These are phyloP conservation scores for Pholiota microspora DNA, from an alignment of 768 basidiomycete species.

Conservation along the genomic window DNA sequence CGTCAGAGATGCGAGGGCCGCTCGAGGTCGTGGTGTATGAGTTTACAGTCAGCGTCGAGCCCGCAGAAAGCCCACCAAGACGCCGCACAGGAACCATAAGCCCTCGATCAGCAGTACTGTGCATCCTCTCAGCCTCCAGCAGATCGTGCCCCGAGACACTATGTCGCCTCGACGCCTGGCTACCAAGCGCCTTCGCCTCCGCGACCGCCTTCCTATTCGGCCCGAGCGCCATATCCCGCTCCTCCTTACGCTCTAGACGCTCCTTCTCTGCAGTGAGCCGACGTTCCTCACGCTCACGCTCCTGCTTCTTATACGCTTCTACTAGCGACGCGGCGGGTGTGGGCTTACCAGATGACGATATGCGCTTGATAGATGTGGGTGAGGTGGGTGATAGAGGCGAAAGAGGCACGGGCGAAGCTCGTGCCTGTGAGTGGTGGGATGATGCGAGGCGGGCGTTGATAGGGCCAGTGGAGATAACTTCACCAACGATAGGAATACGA, in stretches of 20 bases:
- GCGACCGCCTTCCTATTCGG: neutral
- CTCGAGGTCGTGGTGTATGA: neutral
- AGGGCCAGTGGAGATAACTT: neutral
- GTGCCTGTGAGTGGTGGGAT: neutral
- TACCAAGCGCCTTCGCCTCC: neutral
- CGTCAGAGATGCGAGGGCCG: neutral
- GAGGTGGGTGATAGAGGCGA: neutral
- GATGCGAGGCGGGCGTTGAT: neutral
- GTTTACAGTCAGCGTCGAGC: neutral
- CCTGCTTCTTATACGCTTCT: conserved; percentile 18
- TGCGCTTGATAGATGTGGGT: neutral
- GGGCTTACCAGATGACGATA: neutral
- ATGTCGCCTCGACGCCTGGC: neutral
- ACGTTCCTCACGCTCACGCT: conserved; percentile 19
- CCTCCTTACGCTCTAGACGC: conserved; percentile 3
- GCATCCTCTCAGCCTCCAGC: neutral
- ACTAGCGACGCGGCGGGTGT: conserved; percentile 18
- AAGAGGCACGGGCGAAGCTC: neutral
- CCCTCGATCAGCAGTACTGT: neutral
- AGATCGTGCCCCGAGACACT: neutral
- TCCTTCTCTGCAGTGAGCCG: conserved; percentile 21
- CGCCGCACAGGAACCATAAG: neutral
- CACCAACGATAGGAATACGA: conserved; percentile 1
- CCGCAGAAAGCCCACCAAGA: neutral
- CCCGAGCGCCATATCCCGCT: conserved; percentile 8